Base-by-base conservation (phyloP, 306 rosid species). In the Comarum palustre region DNA sequence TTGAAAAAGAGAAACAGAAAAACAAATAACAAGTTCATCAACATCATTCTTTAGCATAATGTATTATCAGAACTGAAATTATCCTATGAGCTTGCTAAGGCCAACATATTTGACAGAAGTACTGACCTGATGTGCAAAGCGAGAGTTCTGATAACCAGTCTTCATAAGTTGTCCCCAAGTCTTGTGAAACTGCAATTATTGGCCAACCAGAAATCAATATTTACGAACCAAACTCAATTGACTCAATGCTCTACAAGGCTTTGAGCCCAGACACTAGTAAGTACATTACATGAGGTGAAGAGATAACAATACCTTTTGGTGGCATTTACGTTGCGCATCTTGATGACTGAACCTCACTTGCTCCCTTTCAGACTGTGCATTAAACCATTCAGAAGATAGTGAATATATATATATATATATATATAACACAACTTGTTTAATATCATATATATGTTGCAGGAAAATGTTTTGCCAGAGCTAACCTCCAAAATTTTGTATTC, bases 161-260 rank as follows among this genome's bases (percentile, higher is more conserved):
- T 91, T 95, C 97, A 95, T 88, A 59, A 95, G 99, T 67, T 95
- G 99, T 22, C 99, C 99, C 99, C 99, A 95, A 51, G 88, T 87
- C 77, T 84, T 72, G 46, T 95, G 99, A 82, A 90, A 91, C 99
- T 91, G 84, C 64, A 80, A 71, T 61, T 24, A 51, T 78, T 66
- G 59, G 71, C 34, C 2, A 73, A n/a, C 17, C 52, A 46, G 80
- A 48, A 36, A 62, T 80, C 68, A 77, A 54, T 11, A 59, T 11
- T 66, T 19, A 19, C 27, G 15, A 36, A 69, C 31, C 62, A 27
- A 59, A 54, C 13, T 58, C 25, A 42, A 25, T 13, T 15, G 32
- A 73, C 31, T 22, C 25, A 63, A 66, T 36, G 75, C 34, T 54
- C 32, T 36, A 14, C 22, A 22, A 19, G 7, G 47, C 16, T 64